Evolutionary conservation across 352 stramenopile species (phyloP), one percentile per base, ranked within the genome.

Genomic region (Globisporangium viniferum): DNA sequence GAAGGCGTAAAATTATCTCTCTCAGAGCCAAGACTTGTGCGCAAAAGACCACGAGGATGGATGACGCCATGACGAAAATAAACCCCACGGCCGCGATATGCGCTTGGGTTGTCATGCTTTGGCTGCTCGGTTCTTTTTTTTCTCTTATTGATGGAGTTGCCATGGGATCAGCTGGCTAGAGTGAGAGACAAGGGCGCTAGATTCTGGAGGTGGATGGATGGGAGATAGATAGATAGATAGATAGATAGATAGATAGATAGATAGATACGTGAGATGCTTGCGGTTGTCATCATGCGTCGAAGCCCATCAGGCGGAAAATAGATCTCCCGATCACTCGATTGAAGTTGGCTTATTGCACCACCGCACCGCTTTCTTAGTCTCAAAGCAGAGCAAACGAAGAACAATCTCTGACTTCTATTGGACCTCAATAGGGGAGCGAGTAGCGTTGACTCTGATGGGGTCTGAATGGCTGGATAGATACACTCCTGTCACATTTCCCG

Each of bases 1-100:
- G 59, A 60, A 62, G 33, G 29, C 36, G 46, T 67, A 67, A 44
- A 67, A 59, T 67, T 67, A 67, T 59, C 61, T 44, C 15, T 5
- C 31, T 33, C 31, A n/a, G 18, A n/a, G 36, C 15, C 15, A 51
- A 51, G 18, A 24, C 18, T 49, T 49, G 12, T 31, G 53, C 31
- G 31, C 62, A 59, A 67, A 67, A 60, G 53, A 67, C 53, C 48
- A 49, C 53, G 62, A 60, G 62, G 62, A 67, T 51, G 48, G 62
- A 60, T 36, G 46, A 29, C 31, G n/a, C 6, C 44, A 12, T 14
- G 62, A 51, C 49, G 48, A 53, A 60, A 67, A 67, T 67, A 67
- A 60, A 44, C 20, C 9, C 18, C n/a, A 22, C 35, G 31, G 31
- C 31, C 7, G 22, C 20, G 24, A 31, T 18, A 59, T 44, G 22